A percentile compares a stretch with the other conserved stretches of the same genome.
Evolutionary conservation across 306 rosid genomes (phyloP).

Genomic region (Carpinus viminea): DNA sequence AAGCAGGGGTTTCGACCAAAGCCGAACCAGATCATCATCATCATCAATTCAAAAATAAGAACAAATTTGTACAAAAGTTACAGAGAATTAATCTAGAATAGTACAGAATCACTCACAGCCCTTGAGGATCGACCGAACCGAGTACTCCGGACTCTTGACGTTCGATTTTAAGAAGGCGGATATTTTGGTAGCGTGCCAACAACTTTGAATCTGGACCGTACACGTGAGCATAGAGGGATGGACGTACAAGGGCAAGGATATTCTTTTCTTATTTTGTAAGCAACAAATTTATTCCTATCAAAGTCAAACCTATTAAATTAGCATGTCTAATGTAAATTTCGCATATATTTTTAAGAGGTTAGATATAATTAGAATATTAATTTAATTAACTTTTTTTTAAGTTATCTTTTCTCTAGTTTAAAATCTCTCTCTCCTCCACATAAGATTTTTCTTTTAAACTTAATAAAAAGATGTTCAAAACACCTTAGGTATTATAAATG

Average conservation of each 20-base stretch:
- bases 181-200: background rate
- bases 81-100: background rate
- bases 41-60: background rate
- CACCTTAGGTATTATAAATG: too few species aligned
- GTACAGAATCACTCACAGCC: background rate
- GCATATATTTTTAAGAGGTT: too few species aligned
- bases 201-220: conserved; percentile 3
- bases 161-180: background rate
- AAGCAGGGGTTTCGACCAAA: background rate
- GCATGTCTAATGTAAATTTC: too few species aligned
- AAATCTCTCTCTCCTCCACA: too few species aligned
- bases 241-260: background rate
- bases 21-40: background rate
- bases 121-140: background rate
- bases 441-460: too few species aligned
- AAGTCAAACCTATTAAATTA: too few species aligned
- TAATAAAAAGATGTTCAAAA: too few species aligned
- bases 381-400: too few species aligned
- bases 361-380: too few species aligned
- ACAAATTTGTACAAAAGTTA: background rate
- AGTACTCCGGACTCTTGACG: background rate
- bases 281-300: too few species aligned
- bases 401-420: too few species aligned
- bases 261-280: background rate
- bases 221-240: background rate